Base-by-base conservation (phyloP, 352 stramenopile species). In the Globisporangium barbulae region DNA sequence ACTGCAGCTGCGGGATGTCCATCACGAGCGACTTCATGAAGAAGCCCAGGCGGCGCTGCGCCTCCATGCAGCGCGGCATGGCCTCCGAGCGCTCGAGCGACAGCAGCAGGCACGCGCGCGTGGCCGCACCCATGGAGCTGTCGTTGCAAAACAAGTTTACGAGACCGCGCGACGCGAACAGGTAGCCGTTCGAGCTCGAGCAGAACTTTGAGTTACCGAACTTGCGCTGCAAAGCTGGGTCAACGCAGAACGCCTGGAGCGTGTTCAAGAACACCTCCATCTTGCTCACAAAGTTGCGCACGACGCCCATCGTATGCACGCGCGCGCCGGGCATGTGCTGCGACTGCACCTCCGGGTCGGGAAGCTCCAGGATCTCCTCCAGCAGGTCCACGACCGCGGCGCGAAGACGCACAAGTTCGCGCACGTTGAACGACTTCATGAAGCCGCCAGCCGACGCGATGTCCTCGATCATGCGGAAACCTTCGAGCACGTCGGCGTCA, bases 11-110 rank as follows among this genome's bases (percentile, higher is more conserved):
- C 2, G 85, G 85, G 52, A 94, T 94, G 47, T 94, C 85, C 85
- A 94, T 94, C 0, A 90, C 78, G 9, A 94, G 70, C 35, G 85
- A 94, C 66, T 94, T 91, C 82, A 94, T 90, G 59, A 94, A 94
- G 67, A 92, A 94, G 39, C 85, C 85, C 12, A 94, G 71, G 68
- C 85, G 85, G 64, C 85, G 85, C 42, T 91, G 73, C 1, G 85
- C 85, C 60, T 94, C 85, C 5, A 42, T 71, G 0, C 71, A 81
- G 21, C 78, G 78, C 6, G 83, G 83, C 80, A 92, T 90, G 3
- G 83, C 81, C 59, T 90, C 83, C 19, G 81, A 75, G 3, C 71
- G 74, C 49, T 92, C 83, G 9, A 92, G 60, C 7, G 83, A 90
- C 35, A 92, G 59, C 41, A 92, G 47, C 49, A 92, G 60, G 41